Conservation (phyloP, 129 eudicot genomes). For the Smallanthus sonchifolius region DNA sequence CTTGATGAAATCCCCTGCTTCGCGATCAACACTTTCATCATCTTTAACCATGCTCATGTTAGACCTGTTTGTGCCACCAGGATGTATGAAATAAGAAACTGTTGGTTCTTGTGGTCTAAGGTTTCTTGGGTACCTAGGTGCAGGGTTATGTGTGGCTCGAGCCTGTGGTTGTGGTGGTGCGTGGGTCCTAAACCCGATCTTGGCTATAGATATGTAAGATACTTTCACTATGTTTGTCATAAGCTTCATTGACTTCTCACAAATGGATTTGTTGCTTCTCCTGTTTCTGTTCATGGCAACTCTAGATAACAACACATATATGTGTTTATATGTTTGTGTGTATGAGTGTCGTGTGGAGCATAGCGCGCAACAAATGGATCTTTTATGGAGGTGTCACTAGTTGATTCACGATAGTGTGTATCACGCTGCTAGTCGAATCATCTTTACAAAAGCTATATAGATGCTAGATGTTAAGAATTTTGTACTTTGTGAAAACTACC, state of each 20-base stretch:
- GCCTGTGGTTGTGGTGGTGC: slow-evolving; percentile 18
- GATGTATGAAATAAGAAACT: slow-evolving; percentile 23
- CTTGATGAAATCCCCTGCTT: slow-evolving; percentile 40
- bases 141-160: slow-evolving; percentile 9
- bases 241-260: slow-evolving; percentile 48
- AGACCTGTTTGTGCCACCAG: slow-evolving; percentile 16
- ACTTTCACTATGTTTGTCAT: slow-evolving; percentile 43
- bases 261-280: slow-evolving; percentile 32
- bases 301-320: not conserved
- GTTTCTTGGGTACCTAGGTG: slow-evolving; percentile 31
- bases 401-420: not conserved
- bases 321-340: not conserved
- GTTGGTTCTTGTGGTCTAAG: slow-evolving; percentile 31
- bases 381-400: slow-evolving; percentile 15
- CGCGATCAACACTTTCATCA: slow-evolving; percentile 35
- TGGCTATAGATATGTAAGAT: slow-evolving; percentile 42
- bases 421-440: slow-evolving; percentile 25
- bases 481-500: slow-evolving; percentile 12
- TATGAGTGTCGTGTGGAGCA: slow-evolving; percentile 12
- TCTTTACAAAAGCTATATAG: slow-evolving; percentile 29
- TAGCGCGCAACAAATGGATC: slow-evolving; percentile 8
- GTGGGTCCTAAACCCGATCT: slow-evolving; percentile 23
- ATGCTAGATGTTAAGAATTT: slow-evolving; percentile 25
- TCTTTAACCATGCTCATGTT: slow-evolving; percentile 16
- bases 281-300: slow-evolving; percentile 33